These are phyloP conservation scores for Fraxinus ornus DNA, from an alignment of 305 asterid genomes.

Conservation along the genomic window DNA sequence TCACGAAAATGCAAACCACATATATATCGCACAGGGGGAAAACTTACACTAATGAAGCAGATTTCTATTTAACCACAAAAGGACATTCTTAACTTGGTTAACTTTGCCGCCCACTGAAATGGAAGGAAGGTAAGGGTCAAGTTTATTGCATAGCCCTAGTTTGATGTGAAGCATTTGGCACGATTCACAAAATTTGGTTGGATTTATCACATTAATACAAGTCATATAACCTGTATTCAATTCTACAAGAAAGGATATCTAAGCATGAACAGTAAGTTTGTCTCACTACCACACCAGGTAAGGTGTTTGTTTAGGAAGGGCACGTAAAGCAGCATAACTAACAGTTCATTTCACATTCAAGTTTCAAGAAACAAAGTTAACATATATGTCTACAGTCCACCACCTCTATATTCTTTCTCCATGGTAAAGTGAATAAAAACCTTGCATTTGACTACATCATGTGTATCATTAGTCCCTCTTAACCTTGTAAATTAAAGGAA, in stretches of 20 bases:
- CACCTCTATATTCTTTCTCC: not conserved
- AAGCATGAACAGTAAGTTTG: not conserved
- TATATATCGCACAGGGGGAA: not conserved
- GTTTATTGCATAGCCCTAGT: not conserved
- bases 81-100: not conserved
- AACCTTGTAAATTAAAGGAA: not conserved
- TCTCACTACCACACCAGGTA: slow-evolving; percentile 9
- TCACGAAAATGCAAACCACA: not conserved
- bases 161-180: not conserved
- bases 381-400: not conserved
- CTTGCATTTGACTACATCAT: not conserved
- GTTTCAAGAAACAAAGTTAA: slow-evolving; percentile 3
- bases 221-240: not conserved
- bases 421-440: not conserved
- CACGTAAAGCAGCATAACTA: not conserved
- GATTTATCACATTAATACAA: not conserved
- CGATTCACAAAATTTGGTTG: not conserved
- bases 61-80: not conserved
- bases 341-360: slow-evolving; percentile 4
- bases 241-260: not conserved
- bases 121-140: not conserved
- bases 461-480: not conserved
- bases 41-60: not conserved
- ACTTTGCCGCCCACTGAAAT: not conserved
- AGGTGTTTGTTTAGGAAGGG: not conserved